Evolutionary conservation across 768 basidiomycete genomes (phyloP).

Genomic region (Gloeophyllum trabeum): DNA sequence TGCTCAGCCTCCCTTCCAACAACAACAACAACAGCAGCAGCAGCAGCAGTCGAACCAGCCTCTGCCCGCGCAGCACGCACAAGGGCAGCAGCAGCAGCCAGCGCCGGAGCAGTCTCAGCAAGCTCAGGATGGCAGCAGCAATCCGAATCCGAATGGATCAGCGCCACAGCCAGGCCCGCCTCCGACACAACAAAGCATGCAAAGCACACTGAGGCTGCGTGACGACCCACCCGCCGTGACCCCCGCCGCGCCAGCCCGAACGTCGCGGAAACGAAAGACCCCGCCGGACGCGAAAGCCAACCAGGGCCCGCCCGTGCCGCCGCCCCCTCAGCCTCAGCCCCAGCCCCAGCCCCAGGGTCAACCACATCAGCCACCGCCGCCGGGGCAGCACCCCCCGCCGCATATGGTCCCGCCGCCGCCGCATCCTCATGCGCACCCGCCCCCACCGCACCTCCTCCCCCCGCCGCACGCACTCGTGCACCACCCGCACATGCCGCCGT

Average conservation of each 20-base stretch:
- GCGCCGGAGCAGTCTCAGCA: background rate
- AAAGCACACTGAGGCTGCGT: constrained; percentile 43
- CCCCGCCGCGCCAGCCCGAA: constrained; percentile 28
- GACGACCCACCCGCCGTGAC: constrained; percentile 35
- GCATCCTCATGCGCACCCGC: constrained; percentile 3
- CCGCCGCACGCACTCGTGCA: background rate
- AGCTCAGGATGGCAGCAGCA: background rate
- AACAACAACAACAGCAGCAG: background rate
- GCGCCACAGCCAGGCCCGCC: background rate
- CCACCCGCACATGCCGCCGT: background rate
- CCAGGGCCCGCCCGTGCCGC: constrained; percentile 8
- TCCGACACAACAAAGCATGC: constrained; percentile 1
- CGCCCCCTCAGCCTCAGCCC: constrained; percentile 10
- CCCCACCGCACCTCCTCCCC: background rate
- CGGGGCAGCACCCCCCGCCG: constrained; percentile 31
- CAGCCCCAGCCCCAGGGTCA: constrained; percentile 20
- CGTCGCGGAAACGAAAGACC: constrained; percentile 57
- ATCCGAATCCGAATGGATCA: no score
- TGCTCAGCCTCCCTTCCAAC: no score
- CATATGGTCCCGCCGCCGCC: constrained; percentile 14
- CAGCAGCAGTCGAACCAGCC: background rate
- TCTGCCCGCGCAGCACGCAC: background rate
- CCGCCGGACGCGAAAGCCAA: constrained; percentile 31
- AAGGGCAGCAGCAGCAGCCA: background rate
- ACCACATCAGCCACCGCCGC: constrained; percentile 29